A percentile compares a stretch with the other conserved stretches of the same genome.
Evolutionary conservation across 2,329 filamentous ascomycete species (phyloP).

Genomic region (Aureobasidium melanogenum): DNA sequence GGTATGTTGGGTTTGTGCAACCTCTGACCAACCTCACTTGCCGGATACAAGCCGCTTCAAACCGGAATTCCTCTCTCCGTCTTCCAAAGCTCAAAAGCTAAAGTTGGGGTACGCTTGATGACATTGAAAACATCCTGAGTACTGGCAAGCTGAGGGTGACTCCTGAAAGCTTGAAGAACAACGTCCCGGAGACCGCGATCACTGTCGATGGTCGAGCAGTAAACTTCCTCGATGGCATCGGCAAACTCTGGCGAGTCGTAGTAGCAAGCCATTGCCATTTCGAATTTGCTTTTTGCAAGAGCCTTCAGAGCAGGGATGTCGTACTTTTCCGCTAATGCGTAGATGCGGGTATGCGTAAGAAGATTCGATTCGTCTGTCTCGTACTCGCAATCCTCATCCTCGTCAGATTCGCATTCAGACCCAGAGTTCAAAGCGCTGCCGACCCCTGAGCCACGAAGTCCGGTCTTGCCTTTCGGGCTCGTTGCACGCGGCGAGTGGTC

Average conservation of each 20-base stretch:
- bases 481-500: conserved; percentile 2
- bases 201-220: conserved; percentile 40
- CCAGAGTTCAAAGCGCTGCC: conserved; percentile 16
- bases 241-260: conserved; percentile 37
- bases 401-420: conserved; percentile 27
- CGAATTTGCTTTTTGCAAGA: conserved; percentile 38
- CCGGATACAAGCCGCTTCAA: not conserved
- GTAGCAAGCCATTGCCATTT: conserved; percentile 35
- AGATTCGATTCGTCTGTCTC: conserved; percentile 34
- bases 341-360: conserved; percentile 39
- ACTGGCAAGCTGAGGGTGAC: conserved; percentile 35
- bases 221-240: conserved; percentile 40
- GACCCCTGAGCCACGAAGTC: not conserved
- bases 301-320: conserved; percentile 39
- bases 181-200: conserved; percentile 41
- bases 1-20: not conserved
- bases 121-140: conserved; percentile 37
- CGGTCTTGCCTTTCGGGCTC: conserved; percentile 5
- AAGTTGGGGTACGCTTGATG: conserved; percentile 36
- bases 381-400: conserved; percentile 25
- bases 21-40: not conserved
- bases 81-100: conserved; percentile 41
- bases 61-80: conserved; percentile 38
- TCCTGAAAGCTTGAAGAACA: conserved; percentile 39
- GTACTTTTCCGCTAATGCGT: conserved; percentile 44